These are phyloP conservation scores for Penicillium coprophilum DNA, from an alignment of 495 filamentous ascomycete genomes.

Conservation along the genomic window DNA sequence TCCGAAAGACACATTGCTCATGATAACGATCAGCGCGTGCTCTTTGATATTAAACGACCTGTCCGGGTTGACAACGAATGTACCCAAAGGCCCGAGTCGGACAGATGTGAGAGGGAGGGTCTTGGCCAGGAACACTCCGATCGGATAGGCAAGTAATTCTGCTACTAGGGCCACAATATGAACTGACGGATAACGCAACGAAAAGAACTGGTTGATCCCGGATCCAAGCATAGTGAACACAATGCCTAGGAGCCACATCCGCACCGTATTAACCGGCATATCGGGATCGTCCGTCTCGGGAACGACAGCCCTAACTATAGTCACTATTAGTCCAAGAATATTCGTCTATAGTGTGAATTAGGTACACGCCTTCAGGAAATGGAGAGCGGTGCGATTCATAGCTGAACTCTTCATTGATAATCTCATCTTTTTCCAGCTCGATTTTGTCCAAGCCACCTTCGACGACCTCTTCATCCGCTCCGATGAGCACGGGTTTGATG, in stretches of 20 bases:
- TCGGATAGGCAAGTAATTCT: conserved; percentile 63
- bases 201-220: conserved; percentile 84
- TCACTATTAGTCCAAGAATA: not conserved
- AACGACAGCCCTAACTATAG: conserved; percentile 34
- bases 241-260: conserved; percentile 80
- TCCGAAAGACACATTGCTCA: conserved; percentile 85
- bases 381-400: conserved; percentile 40
- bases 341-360: not conserved
- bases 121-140: conserved; percentile 47
- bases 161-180: conserved; percentile 67
- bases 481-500: conserved; percentile 12
- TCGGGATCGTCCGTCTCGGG: conserved; percentile 44
- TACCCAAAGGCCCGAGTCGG: conserved; percentile 45
- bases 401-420: conserved; percentile 34
- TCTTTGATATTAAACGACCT: conserved; percentile 76
- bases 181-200: conserved; percentile 80
- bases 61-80: conserved; percentile 56
- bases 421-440: conserved; percentile 29
- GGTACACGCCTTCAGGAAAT: conserved; percentile 36
- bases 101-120: conserved; percentile 48
- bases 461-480: conserved; percentile 27
- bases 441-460: conserved; percentile 31
- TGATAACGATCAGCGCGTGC: conserved; percentile 82
- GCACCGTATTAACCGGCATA: conserved; percentile 53
- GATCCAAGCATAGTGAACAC: conserved; percentile 79